Base-by-base conservation (phyloP, 352 stramenopile genomes). In the Phytophthora pistaciae region DNA sequence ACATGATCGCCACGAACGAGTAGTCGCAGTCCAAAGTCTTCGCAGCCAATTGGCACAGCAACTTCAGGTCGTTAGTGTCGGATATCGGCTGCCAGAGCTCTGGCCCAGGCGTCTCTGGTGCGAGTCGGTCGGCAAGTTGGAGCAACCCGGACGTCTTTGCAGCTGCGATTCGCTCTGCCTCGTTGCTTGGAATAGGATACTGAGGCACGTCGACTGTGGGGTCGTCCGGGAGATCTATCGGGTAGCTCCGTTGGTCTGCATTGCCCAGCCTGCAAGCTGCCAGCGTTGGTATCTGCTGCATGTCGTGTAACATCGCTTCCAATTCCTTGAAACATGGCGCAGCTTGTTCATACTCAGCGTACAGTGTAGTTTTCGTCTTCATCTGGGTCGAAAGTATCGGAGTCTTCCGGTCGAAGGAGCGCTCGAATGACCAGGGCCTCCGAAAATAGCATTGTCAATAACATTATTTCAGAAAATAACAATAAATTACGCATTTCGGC, bases 1-100 rank as follows among this genome's bases (percentile, higher is more conserved):
- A 71, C 54, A 91, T 78, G 60, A 91, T 64, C 11, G 82, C 80
- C 46, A 91, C 75, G 42, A 90, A 69, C 1, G 70, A 77, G 25
- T 77, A 73, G 9, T 76, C 74, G 64, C 77, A 88, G 29, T 70
- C 56, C 20, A 91, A 58, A 27, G 83, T 82, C 18, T 72, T 68
- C 3, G 74, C 73, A 4, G 74, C 75, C 20, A 90, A 72, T 20
- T 73, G 56, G 36, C 80, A 90, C 27, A 91, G 63, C 38, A 90
- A 64, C 8, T 82, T 70, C 21, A 91, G 77, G 66, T 91, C 84
- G 44, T 27, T 25, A 23, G 38, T 80, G 31, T 66, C 63, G 78
- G 59, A 59, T 56, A 23, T 65, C 42, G 20, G 66, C 38, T 40
- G 80, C 18, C 1, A 10, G 5, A 52, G 16, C 11, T 68, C 54